Base-by-base conservation (phyloP, 1,284 basidiomycete species). In the Malassezia equina region DNA sequence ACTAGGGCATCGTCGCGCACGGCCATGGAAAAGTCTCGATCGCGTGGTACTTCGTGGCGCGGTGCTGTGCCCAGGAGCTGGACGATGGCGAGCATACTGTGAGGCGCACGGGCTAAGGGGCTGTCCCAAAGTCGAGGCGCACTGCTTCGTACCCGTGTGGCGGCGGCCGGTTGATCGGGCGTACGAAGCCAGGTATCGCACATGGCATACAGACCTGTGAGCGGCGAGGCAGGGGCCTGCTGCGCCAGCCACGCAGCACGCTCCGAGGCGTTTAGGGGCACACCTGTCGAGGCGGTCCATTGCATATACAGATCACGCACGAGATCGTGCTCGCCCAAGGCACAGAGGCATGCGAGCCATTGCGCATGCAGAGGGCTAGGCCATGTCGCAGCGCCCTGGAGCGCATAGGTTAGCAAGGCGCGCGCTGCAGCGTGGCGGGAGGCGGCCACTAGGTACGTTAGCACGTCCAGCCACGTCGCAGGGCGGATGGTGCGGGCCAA, bases 1-100 rank as follows among this genome's bases (percentile, higher is more conserved):
- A 36, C 24, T 5, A 57, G 27, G 31, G 25, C 51, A 27, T 51
- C 34, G 24, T 57, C 55, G 17, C 55, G 55, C 17, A 57, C 50
- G 4, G 27, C 13, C 17, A 31, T 29, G 17, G 48, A 48, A 21
- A 56, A 36, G 9, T 23, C 6, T 15, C 8, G 13, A 27, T 55
- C 43, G 21, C 19, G 40, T 8, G 33, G 25, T 7, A 17, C 21
- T 8, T 24, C 17, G 24, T 19, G 21, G 7, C 47, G 46, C 12
- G 48, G 34, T n/a, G 24, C 13, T 12, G 41, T 25, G 3, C 34
- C 54, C 32, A 56, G 47, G 2, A 49, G 27, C 8, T 27, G 34
- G n/a, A 56, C 54, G 7, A 56, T n/a, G 8, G 48, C 54, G 1
- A 56, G 34, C 12, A 56, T 15, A 29, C 47, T 50, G 7, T 32